Conservation (phyloP, 768 basidiomycete genomes). For the Mycena capillaripes region DNA sequence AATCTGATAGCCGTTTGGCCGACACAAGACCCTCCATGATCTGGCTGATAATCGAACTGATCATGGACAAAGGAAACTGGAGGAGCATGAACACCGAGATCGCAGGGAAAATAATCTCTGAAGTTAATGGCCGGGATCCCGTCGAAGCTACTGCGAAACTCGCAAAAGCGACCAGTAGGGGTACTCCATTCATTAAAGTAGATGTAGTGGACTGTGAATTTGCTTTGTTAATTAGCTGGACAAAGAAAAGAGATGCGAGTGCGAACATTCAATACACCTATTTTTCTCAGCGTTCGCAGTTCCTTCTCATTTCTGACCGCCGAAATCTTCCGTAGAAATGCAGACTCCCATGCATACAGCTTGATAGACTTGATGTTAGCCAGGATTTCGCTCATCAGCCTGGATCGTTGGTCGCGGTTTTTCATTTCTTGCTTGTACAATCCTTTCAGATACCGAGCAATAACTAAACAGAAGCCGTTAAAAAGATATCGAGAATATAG, state of each 20-base stretch:
- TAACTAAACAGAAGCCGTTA: too few relatives aligned
- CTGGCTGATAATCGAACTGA: constrained; percentile 80
- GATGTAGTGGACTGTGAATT: constrained; percentile 64
- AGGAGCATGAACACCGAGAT: constrained; percentile 92
- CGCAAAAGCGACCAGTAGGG: constrained; percentile 83
- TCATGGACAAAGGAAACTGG: constrained; percentile 89
- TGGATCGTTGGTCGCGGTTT: constrained; percentile 86
- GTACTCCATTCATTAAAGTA: constrained; percentile 78
- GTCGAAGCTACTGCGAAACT: constrained; percentile 79
- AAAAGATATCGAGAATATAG: too few relatives aligned
- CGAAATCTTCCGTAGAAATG: constrained; percentile 85
- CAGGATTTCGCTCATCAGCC: constrained; percentile 94
- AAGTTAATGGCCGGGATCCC: constrained; percentile 82
- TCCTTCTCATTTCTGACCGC: constrained; percentile 87
- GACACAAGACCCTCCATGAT: constrained; percentile 92
- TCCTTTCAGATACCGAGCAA: constrained; percentile 73
- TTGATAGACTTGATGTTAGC: constrained; percentile 77
- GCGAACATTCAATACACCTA: constrained; percentile 81
- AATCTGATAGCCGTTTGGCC: constrained; percentile 80
- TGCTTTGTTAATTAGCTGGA: neutral
- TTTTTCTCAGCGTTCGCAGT: constrained; percentile 84
- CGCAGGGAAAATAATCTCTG: constrained; percentile 95
- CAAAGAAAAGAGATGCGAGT: constrained; percentile 36
- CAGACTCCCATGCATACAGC: constrained; percentile 92
- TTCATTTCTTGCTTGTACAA: constrained; percentile 96